phyloP scores from a whole-genome alignment of 208 protist genomes.

The Kentomonas sorsogonicus region DNA sequence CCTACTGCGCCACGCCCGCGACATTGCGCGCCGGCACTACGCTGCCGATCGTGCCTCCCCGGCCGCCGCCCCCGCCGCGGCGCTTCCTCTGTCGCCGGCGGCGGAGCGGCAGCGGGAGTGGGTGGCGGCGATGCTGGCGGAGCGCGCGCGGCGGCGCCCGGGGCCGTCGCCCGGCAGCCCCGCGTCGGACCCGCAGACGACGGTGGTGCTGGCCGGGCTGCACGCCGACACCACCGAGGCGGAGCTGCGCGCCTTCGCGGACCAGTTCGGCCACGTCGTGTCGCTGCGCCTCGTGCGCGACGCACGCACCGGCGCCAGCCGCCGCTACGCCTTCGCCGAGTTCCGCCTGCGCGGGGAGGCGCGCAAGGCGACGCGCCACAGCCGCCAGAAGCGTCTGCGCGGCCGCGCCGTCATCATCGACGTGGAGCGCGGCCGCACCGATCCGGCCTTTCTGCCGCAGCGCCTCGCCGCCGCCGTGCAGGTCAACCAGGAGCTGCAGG shows the following conservation, averaged over 20 bases:
- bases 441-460: conserved; percentile 58
- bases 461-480: conserved; percentile 31
- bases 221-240: conserved; percentile 60
- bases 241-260: conserved; percentile 71
- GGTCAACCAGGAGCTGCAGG: not conserved
- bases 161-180: conserved; percentile 18
- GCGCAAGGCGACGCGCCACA: conserved; percentile 40
- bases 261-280: conserved; percentile 81
- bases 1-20: conserved; percentile 40
- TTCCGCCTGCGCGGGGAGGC: conserved; percentile 69
- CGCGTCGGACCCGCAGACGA: conserved; percentile 40
- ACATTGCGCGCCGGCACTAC: not conserved
- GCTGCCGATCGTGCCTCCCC: no score
- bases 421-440: conserved; percentile 57
- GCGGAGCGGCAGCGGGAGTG: not conserved
- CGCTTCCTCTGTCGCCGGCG: no score
- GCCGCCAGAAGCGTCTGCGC: conserved; percentile 53
- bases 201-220: conserved; percentile 66
- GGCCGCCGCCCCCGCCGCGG: no score
- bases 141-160: conserved; percentile 18
- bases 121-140: not conserved
- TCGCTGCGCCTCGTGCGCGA: conserved; percentile 57
- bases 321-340: conserved; percentile 82
- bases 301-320: conserved; percentile 45
- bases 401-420: conserved; percentile 61